Base-by-base conservation (phyloP, 2,329 filamentous ascomycete species). In the Cladosporium halotolerans region DNA sequence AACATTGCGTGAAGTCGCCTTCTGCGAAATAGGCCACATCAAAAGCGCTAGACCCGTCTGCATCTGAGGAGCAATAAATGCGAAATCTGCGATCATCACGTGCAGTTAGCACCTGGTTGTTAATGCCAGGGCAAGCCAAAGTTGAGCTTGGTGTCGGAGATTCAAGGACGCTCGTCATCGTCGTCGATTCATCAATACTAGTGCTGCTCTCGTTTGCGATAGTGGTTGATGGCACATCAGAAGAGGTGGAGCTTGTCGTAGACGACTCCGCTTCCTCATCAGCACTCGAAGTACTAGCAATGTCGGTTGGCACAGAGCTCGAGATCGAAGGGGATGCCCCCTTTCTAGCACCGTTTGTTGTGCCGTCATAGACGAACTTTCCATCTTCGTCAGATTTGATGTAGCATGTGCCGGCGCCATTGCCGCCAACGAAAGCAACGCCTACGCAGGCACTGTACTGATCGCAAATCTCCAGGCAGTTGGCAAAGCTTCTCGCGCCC, bases 321-420 rank as follows among this genome's bases (percentile, higher is more conserved):
- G 36, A 39, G 3, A 14, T 9, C n/a, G 36, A 39, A n/a, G 36
- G 36, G 7, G 16, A 14, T 14, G 36, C n/a, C 7, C 36, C 43
- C 11, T 45, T 45, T 10, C 13, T 16, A 13, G 55, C 59, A 23
- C 45, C 53, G 34, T 57, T 57, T 8, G 53, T 56, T 10, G 52
- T 40, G 3, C 55, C 56, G 19, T 60, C 48, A 38, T 55, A 58
- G 9, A 55, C 39, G 11, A 60, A 48, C 3, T 9, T 13, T 10
- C 51, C 50, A 6, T 13, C 3, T 39, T 13, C 8, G 7, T 42
- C 45, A 14, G 49, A 52, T 44, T 61, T 59, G 14, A 55, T 40
- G 18, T 58, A 56, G 45, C 61, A 63, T 33, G 52, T 58, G n/a
- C 61, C 61, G 9, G 61, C 55, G 28, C 57, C 57, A 32, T 61